Percentiles rank a stretch among this genome's conserved stretches.
Evolutionary conservation across 805 yeast genomes (phyloP).

Genomic region (Sugiyamaella marilandica): DNA sequence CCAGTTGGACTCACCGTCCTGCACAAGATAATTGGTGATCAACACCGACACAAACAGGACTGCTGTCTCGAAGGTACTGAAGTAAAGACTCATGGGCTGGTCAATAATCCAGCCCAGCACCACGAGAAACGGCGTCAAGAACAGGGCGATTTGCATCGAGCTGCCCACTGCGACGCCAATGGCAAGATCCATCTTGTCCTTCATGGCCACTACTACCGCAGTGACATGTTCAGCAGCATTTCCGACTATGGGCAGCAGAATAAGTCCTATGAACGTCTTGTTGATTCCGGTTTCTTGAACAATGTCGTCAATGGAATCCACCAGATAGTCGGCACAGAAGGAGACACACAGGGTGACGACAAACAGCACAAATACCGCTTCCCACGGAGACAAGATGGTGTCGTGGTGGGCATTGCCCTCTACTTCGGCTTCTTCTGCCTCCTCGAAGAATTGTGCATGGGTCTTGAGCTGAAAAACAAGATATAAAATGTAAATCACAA

Average conservation of each 20-base stretch:
- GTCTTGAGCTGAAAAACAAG: constrained; percentile 85
- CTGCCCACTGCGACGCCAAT: constrained; percentile 96
- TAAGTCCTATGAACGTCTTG: constrained; percentile 90
- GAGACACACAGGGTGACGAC: constrained; percentile 75
- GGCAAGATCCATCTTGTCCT: constrained; percentile 96
- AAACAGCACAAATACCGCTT: constrained; percentile 52
- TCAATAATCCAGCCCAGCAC: constrained; percentile 88
- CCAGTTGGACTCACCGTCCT: constrained; percentile 97
- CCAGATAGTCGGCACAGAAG: constrained; percentile 87
- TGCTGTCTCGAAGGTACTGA: constrained; percentile 90
- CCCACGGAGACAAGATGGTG: constrained; percentile 46
- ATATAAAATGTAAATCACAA: constrained; percentile 71
- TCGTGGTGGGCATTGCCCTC: constrained; percentile 33
- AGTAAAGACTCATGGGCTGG: constrained; percentile 88
- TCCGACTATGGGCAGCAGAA: constrained; percentile 93
- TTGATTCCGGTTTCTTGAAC: constrained; percentile 82
- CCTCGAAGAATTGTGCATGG: constrained; percentile 73
- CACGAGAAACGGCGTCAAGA: constrained; percentile 94
- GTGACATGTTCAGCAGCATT: constrained; percentile 99
- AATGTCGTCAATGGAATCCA: constrained; percentile 86
- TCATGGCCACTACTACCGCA: constrained; percentile 89
- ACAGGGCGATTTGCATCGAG: constrained; percentile 89
- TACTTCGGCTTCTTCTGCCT: constrained; percentile 37
- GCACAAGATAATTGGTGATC: constrained; percentile 76
- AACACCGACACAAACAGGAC: constrained; percentile 86